These are phyloP conservation scores for Tuber aestivum DNA, from an alignment of 495 filamentous ascomycete species.

Conservation along the genomic window DNA sequence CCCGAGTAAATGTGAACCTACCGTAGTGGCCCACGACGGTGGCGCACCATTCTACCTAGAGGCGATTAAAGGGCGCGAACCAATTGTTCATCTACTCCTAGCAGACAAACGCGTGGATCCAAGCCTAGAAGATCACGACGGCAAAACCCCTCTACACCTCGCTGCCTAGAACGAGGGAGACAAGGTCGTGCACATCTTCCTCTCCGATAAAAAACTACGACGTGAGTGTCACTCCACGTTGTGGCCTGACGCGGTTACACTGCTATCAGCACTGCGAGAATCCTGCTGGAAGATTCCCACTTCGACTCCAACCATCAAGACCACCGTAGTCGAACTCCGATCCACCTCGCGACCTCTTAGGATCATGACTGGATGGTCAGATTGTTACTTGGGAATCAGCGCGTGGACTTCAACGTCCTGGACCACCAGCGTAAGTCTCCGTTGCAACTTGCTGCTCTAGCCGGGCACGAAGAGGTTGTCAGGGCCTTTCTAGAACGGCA, in stretches of 20 bases:
- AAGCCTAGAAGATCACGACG: not conserved
- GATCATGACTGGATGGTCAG: not conserved
- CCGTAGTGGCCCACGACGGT: not conserved
- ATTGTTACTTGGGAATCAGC: not conserved
- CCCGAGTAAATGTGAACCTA: not conserved
- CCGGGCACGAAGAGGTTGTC: not conserved
- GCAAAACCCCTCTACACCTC: not conserved
- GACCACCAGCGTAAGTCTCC: slow-evolving; percentile 1
- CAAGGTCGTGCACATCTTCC: not conserved
- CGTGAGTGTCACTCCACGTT: not conserved
- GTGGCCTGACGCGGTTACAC: not conserved
- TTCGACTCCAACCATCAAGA: not conserved
- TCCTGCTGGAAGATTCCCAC: not conserved
- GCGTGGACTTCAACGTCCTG: not conserved
- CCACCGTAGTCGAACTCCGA: not conserved
- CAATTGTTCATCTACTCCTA: not conserved
- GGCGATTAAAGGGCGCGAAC: not conserved
- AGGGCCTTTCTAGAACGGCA: not conserved
- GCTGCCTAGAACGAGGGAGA: not conserved
- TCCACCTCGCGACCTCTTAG: not conserved
- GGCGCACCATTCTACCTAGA: not conserved
- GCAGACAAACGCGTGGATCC: not conserved
- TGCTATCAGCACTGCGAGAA: not conserved
- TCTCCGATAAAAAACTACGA: not conserved
- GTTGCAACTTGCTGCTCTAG: not conserved